These are phyloP conservation scores for Arthrobotrys conoides DNA, from an alignment of 2,329 filamentous ascomycete species.

Conservation along the genomic window DNA sequence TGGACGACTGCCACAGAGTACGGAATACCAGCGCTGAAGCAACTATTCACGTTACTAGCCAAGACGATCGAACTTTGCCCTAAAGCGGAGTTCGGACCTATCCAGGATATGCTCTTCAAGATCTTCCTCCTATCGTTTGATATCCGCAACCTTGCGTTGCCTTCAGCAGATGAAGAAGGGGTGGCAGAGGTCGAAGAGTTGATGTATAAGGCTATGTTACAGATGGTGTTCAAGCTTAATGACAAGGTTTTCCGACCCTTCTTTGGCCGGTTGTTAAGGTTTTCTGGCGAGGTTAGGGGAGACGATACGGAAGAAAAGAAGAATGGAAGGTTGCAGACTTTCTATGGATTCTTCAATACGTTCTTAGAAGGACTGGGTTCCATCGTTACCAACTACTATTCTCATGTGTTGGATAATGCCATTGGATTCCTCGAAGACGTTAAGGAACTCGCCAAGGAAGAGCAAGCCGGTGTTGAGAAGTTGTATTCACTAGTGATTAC, in stretches of 20 bases:
- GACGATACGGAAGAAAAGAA: constrained; percentile 68
- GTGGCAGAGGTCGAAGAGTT: constrained; percentile 75
- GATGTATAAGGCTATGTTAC: constrained; percentile 80
- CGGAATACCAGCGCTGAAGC: constrained; percentile 67
- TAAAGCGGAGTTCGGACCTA: constrained; percentile 84
- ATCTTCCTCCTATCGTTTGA: constrained; percentile 76
- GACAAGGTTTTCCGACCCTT: constrained; percentile 93
- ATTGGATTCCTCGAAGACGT: constrained; percentile 68
- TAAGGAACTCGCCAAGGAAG: constrained; percentile 57
- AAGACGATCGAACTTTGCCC: constrained; percentile 80
- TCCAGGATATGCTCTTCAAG: constrained; percentile 77
- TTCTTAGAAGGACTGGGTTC: constrained; percentile 92
- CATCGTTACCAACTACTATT: constrained; percentile 92
- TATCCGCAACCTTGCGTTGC: constrained; percentile 73
- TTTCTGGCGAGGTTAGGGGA: constrained; percentile 70
- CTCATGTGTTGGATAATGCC: constrained; percentile 83
- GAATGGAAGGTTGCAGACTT: constrained; percentile 74
- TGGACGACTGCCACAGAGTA: constrained; percentile 60
- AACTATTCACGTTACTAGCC: constrained; percentile 80
- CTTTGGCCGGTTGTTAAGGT: constrained; percentile 88
- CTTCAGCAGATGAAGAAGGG: constrained; percentile 67
- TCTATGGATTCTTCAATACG: constrained; percentile 83
- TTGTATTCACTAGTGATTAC: constrained; percentile 80
- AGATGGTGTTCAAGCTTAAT: constrained; percentile 97
- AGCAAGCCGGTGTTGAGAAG: constrained; percentile 70